Evolutionary conservation across 805 yeast genomes (phyloP).

Genomic region (Hanseniaspora taiwanica): DNA sequence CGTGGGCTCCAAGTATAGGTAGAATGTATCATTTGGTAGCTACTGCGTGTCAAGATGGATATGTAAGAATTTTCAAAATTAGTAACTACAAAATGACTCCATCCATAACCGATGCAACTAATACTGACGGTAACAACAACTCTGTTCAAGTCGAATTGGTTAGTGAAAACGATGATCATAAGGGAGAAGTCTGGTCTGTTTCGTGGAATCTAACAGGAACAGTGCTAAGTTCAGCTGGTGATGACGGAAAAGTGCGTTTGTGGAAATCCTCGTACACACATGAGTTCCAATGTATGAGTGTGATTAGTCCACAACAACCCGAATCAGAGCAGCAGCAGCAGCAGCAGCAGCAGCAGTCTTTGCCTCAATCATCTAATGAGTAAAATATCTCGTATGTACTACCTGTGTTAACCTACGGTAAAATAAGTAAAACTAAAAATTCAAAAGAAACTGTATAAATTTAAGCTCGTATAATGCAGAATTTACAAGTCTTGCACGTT

Average conservation of each 20-base stretch:
- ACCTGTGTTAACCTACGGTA: no score
- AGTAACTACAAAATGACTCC: constrained; percentile 27
- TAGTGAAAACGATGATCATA: constrained; percentile 62
- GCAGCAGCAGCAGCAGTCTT: neutral
- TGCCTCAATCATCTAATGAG: no score
- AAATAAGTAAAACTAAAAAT: no score
- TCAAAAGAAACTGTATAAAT: no score
- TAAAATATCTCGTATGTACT: no score
- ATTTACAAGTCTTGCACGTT: no score
- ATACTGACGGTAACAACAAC: neutral
- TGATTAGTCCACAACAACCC: constrained; percentile 57
- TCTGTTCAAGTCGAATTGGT: constrained; percentile 37
- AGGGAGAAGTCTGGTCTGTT: constrained; percentile 91
- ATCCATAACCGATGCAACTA: constrained; percentile 1
- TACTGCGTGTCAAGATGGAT: constrained; percentile 93
- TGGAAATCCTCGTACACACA: constrained; percentile 85
- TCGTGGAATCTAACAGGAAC: constrained; percentile 94
- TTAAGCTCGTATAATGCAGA: no score
- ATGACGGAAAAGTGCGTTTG: constrained; percentile 80
- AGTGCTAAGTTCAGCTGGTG: constrained; percentile 84
- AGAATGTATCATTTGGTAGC: constrained; percentile 79
- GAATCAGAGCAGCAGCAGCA: constrained; percentile 12
- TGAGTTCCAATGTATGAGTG: constrained; percentile 86
- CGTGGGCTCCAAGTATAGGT: constrained; percentile 98
- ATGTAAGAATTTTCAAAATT: constrained; percentile 71